Evolutionary conservation across 2,329 filamentous ascomycete species (phyloP), one percentile per base, ranked within the genome.

Genomic region (Cladophialophora yegresii): DNA sequence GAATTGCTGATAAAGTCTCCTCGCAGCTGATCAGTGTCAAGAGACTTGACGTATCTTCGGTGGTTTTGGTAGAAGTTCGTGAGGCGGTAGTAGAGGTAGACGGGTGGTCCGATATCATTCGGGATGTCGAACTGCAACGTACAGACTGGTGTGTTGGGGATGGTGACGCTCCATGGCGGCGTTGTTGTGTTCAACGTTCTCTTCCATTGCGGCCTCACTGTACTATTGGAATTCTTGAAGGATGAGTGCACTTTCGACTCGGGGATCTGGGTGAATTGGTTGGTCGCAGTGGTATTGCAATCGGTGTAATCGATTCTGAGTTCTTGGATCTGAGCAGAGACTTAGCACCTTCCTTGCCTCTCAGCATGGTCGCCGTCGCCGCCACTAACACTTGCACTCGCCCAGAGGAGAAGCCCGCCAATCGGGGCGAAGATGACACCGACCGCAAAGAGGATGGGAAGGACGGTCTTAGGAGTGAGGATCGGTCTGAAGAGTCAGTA

Each of bases 21-120:
- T 70, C 89, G 90, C 59, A 99, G 82, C 77, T 99, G 95, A 58
- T 90, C 83, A 63, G 88, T 84, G 73, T 93, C 89, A 73, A 96
- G 89, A 1, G 91, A 96, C 74, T 92, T 90, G 66, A 97, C 95
- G 72, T 99, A 99, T 77, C 93, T 89, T 70, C 95, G 89, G 76
- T 99, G 95, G 76, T 99, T 99, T 78, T 99, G 95, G 81, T 98
- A 98, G 80, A 99, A 99, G 79, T 98, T 96, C 63, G 92, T 93
- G 68, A 99, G 87, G 71, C 90, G 89, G 78, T 99, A 99, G 81
- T 97, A 99, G 77, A 98, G 87, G 66, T 93, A 85, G 10, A 99
- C 90, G 0, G 93, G 92, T 0, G 92, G 86, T 2, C 84, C 83
- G 77, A 99, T 88, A 64, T 87, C 81, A 72, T 93, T 88, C 1